Percentiles rank a stretch among this genome's conserved stretches.
Conservation (phyloP, 345 rosid genomes). For the Eucalyptus polyanthemos region DNA sequence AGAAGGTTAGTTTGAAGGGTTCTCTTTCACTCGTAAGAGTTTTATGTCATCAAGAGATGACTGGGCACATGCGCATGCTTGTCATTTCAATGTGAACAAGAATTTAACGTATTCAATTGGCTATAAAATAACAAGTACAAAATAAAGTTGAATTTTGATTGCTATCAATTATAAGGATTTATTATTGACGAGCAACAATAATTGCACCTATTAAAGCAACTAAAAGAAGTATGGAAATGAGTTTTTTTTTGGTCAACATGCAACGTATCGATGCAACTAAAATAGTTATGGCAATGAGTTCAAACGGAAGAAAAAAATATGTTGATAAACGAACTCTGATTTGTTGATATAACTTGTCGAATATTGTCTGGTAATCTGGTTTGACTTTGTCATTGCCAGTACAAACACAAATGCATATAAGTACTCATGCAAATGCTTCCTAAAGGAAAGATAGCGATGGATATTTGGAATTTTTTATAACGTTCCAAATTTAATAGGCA, state of each 20-base stretch:
- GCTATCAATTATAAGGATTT: background rate
- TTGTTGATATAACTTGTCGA: background rate
- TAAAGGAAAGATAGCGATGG: background rate
- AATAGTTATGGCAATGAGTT: background rate
- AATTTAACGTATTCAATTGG: too few relatives aligned
- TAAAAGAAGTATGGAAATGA: background rate
- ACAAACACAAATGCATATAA: background rate
- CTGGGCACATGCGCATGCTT: background rate
- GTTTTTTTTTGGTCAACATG: background rate
- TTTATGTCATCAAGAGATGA: background rate
- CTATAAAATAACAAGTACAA: background rate
- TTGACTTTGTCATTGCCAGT: background rate
- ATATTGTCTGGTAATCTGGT: too few relatives aligned
- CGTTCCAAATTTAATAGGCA: background rate
- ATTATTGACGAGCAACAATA: background rate
- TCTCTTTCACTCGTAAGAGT: background rate
- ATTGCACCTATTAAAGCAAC: background rate
- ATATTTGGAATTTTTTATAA: background rate
- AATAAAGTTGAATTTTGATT: background rate
- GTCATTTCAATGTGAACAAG: background rate
- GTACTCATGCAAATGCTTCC: background rate
- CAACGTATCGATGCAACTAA: background rate
- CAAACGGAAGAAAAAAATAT: too few relatives aligned
- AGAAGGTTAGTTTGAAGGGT: background rate
- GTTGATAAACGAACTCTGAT: fast-evolving